phyloP scores from a whole-genome alignment of 495 filamentous ascomycete species.

The Pyrenula massariospora region DNA sequence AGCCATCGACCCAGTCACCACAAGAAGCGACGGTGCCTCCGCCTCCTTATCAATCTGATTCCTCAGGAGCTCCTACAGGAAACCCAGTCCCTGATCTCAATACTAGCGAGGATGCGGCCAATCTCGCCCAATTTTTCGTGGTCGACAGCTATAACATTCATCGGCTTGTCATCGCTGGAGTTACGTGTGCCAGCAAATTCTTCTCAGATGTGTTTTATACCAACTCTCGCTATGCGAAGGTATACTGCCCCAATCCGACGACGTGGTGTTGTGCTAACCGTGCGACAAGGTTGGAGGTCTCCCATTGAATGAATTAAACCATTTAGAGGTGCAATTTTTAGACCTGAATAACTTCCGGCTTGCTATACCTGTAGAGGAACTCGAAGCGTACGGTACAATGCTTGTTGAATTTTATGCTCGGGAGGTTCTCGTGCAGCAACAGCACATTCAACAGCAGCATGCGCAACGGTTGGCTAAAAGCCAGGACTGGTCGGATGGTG shows the following conservation, averaged over 20 bases:
- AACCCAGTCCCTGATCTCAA: background rate
- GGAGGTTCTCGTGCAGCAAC: slow-evolving; percentile 68
- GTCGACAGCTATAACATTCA: slow-evolving; percentile 99
- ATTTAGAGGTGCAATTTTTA: slow-evolving; percentile 93
- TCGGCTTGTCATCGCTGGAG: slow-evolving; percentile 89
- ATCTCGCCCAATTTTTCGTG: slow-evolving; percentile 76
- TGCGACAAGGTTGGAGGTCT: slow-evolving; percentile 75
- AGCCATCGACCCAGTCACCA: background rate
- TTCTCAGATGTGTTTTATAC: slow-evolving; percentile 99
- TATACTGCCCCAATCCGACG: slow-evolving; percentile 24
- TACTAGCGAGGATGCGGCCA: slow-evolving; percentile 36
- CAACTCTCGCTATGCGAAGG: slow-evolving; percentile 98
- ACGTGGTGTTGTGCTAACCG: slow-evolving; percentile 1
- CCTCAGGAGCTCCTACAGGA: background rate
- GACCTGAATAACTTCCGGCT: slow-evolving; percentile 95
- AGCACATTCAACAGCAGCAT: slow-evolving; percentile 18
- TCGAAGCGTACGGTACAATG: slow-evolving; percentile 98
- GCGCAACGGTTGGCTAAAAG: background rate
- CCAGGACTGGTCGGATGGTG: background rate
- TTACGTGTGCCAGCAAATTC: slow-evolving; percentile 98
- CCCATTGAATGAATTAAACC: slow-evolving; percentile 92
- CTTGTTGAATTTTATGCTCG: slow-evolving; percentile 95
- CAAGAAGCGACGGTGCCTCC: slow-evolving; percentile 13
- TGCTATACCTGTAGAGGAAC: slow-evolving; percentile 83
- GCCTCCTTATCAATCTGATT: slow-evolving; percentile 16